A percentile compares a stretch with the other conserved stretches of the same genome.
phyloP scores from a whole-genome alignment of 345 rosid genomes.

The Lepidium didymum region DNA sequence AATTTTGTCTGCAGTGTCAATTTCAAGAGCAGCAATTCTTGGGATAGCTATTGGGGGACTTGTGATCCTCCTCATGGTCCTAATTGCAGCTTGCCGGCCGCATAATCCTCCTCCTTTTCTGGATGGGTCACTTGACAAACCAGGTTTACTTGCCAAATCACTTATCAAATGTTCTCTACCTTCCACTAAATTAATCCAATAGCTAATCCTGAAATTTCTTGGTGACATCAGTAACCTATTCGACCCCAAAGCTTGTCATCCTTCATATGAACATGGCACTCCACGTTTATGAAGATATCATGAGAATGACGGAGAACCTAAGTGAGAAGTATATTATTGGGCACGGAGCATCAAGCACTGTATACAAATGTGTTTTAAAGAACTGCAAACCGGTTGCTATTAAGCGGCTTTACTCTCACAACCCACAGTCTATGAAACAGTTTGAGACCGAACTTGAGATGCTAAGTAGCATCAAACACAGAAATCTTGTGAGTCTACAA shows the following conservation, averaged over 20 bases:
- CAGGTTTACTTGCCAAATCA: constrained; percentile 40
- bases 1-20: constrained; percentile 36
- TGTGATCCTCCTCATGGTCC: constrained; percentile 78
- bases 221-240: constrained; percentile 47
- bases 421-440: constrained; percentile 77
- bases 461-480: constrained; percentile 84
- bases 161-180: neutral
- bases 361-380: constrained; percentile 87
- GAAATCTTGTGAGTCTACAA: constrained; percentile 88
- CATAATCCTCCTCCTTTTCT: constrained; percentile 53
- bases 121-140: constrained; percentile 81
- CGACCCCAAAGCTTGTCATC: constrained; percentile 75
- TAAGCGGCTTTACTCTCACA: constrained; percentile 81
- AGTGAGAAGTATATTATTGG: constrained; percentile 91
- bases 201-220: constrained; percentile 3
- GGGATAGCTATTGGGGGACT: constrained; percentile 92
- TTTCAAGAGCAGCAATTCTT: constrained; percentile 85
- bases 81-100: constrained; percentile 70
- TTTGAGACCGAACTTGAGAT: constrained; percentile 91
- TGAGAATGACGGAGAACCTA: constrained; percentile 96
- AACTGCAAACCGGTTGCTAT: constrained; percentile 95
- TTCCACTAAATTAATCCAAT: neutral
- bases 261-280: constrained; percentile 99
- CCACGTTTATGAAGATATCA: constrained; percentile 91
- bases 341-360: constrained; percentile 85